phyloP scores from a whole-genome alignment of 805 yeast species.

The Yamadazyma scolyti region DNA sequence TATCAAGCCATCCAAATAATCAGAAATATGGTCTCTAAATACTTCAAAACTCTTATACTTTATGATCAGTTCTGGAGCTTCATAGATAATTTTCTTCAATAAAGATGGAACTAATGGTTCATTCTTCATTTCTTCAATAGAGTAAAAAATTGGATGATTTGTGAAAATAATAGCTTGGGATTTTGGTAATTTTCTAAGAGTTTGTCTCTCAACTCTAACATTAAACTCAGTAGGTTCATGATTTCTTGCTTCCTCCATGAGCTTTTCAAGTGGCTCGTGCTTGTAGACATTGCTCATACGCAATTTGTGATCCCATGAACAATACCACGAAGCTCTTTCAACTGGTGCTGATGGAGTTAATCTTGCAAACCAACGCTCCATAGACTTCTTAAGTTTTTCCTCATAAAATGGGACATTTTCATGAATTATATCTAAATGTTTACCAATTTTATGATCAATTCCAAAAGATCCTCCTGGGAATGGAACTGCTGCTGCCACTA shows the following conservation, averaged over 20 bases:
- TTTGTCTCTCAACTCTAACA: conserved; percentile 71
- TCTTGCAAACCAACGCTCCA: conserved; percentile 70
- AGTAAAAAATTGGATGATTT: conserved; percentile 74
- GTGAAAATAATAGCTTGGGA: conserved; percentile 66
- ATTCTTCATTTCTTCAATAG: conserved; percentile 75
- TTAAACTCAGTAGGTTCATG: conserved; percentile 53
- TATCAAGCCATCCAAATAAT: conserved; percentile 55
- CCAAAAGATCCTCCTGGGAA: conserved; percentile 79
- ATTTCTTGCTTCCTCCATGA: conserved; percentile 16
- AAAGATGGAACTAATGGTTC: conserved; percentile 79
- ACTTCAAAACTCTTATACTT: conserved; percentile 60
- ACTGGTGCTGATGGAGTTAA: conserved; percentile 61
- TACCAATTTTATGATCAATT: conserved; percentile 56
- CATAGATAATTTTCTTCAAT: conserved; percentile 56
- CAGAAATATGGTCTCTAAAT: conserved; percentile 56
- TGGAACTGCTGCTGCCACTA: conserved; percentile 73
- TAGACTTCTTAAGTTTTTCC: conserved; percentile 59
- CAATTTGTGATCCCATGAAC: conserved; percentile 69
- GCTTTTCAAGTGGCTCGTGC: conserved; percentile 29
- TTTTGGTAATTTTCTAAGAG: conserved; percentile 64
- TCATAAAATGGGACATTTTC: conserved; percentile 67
- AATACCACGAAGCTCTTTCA: conserved; percentile 73
- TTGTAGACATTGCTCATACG: conserved; percentile 55
- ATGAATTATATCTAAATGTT: conserved; percentile 60
- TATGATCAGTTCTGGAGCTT: conserved; percentile 63